phyloP scores from a whole-genome alignment of 1,284 basidiomycete species.

The Volvariella volvacea region DNA sequence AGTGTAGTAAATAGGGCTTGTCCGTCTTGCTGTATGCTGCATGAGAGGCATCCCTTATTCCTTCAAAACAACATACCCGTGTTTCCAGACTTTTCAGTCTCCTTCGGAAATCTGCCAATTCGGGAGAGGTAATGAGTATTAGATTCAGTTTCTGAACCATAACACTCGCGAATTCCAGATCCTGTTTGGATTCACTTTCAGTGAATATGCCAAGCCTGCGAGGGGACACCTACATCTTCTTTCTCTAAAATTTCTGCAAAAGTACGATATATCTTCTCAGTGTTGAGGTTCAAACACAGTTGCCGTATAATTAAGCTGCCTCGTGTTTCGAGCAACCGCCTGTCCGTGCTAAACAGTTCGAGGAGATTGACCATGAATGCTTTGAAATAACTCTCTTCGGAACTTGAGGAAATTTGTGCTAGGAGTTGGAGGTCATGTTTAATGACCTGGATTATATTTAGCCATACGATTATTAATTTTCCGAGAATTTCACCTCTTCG shows the following conservation, averaged over 20 bases:
- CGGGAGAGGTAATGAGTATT: slow-evolving; percentile 95
- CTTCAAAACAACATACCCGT: slow-evolving; percentile 46
- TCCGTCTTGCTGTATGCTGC: slow-evolving; percentile 70
- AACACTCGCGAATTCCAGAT: slow-evolving; percentile 93
- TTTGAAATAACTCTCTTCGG: slow-evolving; percentile 93
- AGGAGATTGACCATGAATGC: slow-evolving; percentile 94
- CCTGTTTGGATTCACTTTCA: slow-evolving; percentile 36
- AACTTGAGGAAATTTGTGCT: slow-evolving; percentile 92
- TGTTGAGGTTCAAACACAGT: slow-evolving; percentile 90
- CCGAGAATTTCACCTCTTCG: slow-evolving; percentile 61
- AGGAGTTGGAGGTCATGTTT: slow-evolving; percentile 94
- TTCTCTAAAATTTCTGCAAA: slow-evolving; percentile 97
- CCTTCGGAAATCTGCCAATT: slow-evolving; percentile 90
- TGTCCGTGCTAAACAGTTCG: slow-evolving; percentile 92
- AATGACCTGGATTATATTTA: slow-evolving; percentile 52
- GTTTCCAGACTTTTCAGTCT: slow-evolving; percentile 91
- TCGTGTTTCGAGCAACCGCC: slow-evolving; percentile 83
- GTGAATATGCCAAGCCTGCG: slow-evolving; percentile 1
- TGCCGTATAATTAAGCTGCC: slow-evolving; percentile 97
- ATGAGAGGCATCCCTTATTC: slow-evolving; percentile 1
- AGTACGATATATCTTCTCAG: slow-evolving; percentile 92
- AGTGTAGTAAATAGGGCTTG: slow-evolving; percentile 89
- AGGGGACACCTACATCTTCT: slow-evolving; percentile 72
- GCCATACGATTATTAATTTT: no score
- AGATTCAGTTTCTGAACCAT: slow-evolving; percentile 98